Base-by-base conservation (phyloP, 2,329 filamentous ascomycete genomes). In the Colletotrichum euphorbiae region DNA sequence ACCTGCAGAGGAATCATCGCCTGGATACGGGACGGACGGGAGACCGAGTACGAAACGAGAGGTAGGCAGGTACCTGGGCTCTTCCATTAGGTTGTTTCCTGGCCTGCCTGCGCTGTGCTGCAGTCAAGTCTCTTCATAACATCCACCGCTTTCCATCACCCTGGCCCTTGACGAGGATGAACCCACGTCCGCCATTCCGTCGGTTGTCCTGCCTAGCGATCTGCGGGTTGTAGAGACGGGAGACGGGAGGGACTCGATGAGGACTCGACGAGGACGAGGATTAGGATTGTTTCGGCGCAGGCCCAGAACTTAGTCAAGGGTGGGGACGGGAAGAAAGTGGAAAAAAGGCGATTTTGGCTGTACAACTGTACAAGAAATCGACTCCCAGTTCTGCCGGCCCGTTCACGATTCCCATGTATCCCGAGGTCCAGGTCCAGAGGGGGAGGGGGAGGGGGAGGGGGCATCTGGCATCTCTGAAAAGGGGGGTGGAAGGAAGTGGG, bases 301-400 rank as follows among this genome's bases (percentile, higher is more conserved):
- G 62, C n/a, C 54, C 51, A 63, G 51, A 57, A 63, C 50, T 28
- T 31, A 36, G 31, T 13, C 46, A 28, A 60, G 45, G 55, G 46
- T 52, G 45, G 19, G 57, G 31, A 31, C 57, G 43, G 31, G 45
- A 46, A 21, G 38, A 64, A 68, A 68, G 65, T 68, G 65, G 60
- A 68, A 68, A 62, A 67, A 68, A 65, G 59, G 24, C 36, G 46
- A 52, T 51, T 50, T 31, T 51, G 24, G 17, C 11, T 17, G 13
- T 40, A 24, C 65, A 28, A 31, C 11, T 17, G 13, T 40, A 24
- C 65, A 28, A 31, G 60, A 60, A 64, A 52, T 67, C 38, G 31
- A 57, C 38, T 57, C 64, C 64, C 64, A 52, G 64, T 63, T 62
- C 40, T 51, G 17, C 45, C 64, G 55, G 21, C 36, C 57, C 51